Evolutionary conservation across 2,329 filamentous ascomycete species (phyloP), one percentile per base, ranked within the genome.

Genomic region (Sordariomycetes sp.): DNA sequence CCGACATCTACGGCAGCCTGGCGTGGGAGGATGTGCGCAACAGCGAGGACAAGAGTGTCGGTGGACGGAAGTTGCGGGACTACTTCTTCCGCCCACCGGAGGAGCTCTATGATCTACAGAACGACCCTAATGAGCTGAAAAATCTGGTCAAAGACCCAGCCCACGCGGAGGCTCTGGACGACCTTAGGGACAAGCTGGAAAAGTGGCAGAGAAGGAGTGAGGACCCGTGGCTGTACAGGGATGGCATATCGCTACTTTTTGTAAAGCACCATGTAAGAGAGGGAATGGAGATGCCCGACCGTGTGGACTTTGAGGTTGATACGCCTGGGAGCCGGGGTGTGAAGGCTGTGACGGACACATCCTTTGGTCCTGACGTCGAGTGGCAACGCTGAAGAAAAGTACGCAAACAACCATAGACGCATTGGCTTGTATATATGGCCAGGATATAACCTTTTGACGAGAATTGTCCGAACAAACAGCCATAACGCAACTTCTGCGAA

Each of bases 1-100:
- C 52, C 9, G 66, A 69, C 39, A 47, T 70, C 1, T 69, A 68
- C 37, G 59, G 49, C 4, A 58, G 51, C 1, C 43, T 66, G 7
- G 54, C 57, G 0, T 69, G 57, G 46, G 64, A 70, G 12, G 63
- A 53, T 1, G 57, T 67, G 20, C 58, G 66, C 1, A 64, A 66
- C 35, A 25, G 21, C 7, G 29, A 19, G 6, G 21, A 24, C 14
- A 23, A 18, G 12, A 33, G 14, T 21, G 42, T 69, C 18, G 66
- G 65, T 2, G 40, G 46, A n/a, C 53, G 65, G 1, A 46, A 39
- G 4, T 40, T 70, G 14, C 50, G 55, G 32, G 49, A 59, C 32
- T 70, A 67, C 44, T 54, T 70, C 35, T 58, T 50, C 32, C 58
- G 65, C 32, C 59, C 20, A 45, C 47, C 63, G 0, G 65, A 70